Evolutionary conservation across 2,329 filamentous ascomycete species (phyloP).

Genomic region (Calycina herbarum): DNA sequence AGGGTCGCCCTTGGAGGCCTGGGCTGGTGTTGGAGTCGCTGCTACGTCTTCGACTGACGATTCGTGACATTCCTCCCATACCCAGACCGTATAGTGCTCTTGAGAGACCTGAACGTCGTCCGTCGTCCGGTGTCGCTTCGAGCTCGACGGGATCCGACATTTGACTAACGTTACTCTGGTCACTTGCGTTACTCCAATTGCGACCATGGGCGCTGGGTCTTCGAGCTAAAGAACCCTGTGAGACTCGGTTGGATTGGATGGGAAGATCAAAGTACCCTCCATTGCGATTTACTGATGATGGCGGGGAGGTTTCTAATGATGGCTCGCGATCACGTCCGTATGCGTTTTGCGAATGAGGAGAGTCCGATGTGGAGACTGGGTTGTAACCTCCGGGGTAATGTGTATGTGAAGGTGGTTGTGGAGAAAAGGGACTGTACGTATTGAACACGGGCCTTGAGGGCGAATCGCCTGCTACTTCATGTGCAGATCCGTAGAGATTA

Average conservation of each 20-base stretch:
- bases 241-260: conserved; percentile 20
- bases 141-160: conserved; percentile 23
- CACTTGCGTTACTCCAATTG: conserved; percentile 30
- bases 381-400: conserved; percentile 27
- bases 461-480: conserved; percentile 27
- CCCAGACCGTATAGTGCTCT: conserved; percentile 21
- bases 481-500: conserved; percentile 16
- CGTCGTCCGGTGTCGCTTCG: conserved; percentile 22
- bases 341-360: conserved; percentile 14
- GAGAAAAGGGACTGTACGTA: conserved; percentile 22
- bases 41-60: conserved; percentile 15
- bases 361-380: conserved; percentile 26
- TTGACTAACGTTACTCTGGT: conserved; percentile 24
- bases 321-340: conserved; percentile 16
- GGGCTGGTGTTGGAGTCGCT: background rate
- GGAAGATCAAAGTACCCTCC: conserved; percentile 28
- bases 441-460: conserved; percentile 26
- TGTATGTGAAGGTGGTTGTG: conserved; percentile 21
- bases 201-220: conserved; percentile 28
- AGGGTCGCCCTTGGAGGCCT: background rate
- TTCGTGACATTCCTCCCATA: conserved; percentile 40
- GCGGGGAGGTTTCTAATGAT: conserved; percentile 24
- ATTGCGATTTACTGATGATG: conserved; percentile 20
- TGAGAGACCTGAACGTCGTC: conserved; percentile 16
- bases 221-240: conserved; percentile 16